phyloP scores from a whole-genome alignment of 2,329 filamentous ascomycete genomes.

The Fusarium circinatum region DNA sequence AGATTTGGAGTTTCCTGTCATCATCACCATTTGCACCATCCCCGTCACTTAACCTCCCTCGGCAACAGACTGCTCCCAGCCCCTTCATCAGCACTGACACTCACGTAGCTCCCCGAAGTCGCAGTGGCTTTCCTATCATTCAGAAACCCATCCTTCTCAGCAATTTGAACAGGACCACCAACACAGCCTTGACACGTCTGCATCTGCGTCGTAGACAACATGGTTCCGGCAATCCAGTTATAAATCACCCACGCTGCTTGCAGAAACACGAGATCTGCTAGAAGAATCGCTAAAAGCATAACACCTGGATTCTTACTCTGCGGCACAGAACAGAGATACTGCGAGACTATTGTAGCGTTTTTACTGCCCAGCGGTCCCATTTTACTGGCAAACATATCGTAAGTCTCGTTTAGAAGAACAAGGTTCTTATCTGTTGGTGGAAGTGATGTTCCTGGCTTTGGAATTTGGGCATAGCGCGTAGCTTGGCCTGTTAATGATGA shows the following conservation, averaged over 20 bases:
- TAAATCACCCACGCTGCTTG: conserved; percentile 25
- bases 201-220: background rate
- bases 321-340: conserved; percentile 28
- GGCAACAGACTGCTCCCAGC: background rate
- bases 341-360: conserved; percentile 12
- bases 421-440: background rate
- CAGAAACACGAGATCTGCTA: conserved; percentile 27
- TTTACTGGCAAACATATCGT: background rate
- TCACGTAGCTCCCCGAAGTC: background rate
- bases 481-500: background rate
- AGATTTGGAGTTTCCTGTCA: background rate
- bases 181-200: conserved; percentile 6
- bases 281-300: conserved; percentile 20
- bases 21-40: too few species aligned
- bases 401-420: conserved; percentile 14
- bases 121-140: background rate
- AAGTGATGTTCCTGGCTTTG: background rate
- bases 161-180: background rate
- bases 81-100: background rate
- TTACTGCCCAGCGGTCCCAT: background rate
- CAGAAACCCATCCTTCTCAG: background rate
- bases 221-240: background rate
- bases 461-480: conserved; percentile 3
- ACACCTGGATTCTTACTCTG: conserved; percentile 16
- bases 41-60: background rate